Conservation (phyloP, 2,329 filamentous ascomycete genomes). For the Triangularia setosa region DNA sequence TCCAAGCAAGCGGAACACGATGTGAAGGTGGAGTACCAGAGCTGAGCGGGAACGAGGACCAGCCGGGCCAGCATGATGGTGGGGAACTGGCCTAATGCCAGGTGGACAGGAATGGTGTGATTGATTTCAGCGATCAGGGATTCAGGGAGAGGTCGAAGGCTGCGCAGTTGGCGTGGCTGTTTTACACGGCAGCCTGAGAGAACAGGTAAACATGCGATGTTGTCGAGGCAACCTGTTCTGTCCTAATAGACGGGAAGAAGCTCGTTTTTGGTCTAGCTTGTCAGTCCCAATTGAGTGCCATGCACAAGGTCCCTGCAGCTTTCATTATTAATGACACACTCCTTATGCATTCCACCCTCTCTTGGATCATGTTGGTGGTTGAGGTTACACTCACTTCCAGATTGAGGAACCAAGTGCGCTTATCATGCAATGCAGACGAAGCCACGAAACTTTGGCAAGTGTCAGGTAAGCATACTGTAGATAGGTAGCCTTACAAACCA, state of each 20-base stretch:
- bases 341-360: neutral
- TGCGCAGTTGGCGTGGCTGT: neutral
- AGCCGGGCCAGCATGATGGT: neutral
- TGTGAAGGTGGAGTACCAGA: slow-evolving; percentile 4
- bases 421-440: neutral
- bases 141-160: neutral
- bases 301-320: neutral
- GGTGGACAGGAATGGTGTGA: neutral
- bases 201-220: neutral
- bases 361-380: neutral
- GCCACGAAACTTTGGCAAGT: neutral
- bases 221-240: neutral
- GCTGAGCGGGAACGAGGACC: neutral
- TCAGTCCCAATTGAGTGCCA: neutral
- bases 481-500: neutral
- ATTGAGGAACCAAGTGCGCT: neutral
- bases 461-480: neutral
- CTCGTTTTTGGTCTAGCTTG: neutral
- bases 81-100: neutral
- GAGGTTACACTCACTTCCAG: neutral
- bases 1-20: neutral
- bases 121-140: neutral
- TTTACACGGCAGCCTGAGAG: too few relatives aligned
- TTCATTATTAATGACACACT: neutral
- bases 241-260: neutral